Percentiles rank a stretch among this genome's conserved stretches.
Conservation (phyloP, 2,329 filamentous ascomycete species). For the Aureobasidium sp. region DNA sequence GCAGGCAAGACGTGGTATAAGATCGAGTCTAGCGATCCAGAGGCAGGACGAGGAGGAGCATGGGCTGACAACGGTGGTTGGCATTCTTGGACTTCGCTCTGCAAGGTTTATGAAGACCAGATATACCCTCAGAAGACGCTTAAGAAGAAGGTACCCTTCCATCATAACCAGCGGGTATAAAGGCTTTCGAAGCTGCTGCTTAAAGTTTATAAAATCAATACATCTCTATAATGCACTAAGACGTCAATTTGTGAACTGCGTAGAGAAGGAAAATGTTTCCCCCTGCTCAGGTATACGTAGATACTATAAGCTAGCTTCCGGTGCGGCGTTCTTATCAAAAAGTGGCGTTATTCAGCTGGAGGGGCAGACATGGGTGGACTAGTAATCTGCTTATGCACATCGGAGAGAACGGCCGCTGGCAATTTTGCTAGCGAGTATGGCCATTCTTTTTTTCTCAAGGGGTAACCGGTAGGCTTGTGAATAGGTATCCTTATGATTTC, state of each 20-base stretch:
- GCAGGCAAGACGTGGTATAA: constrained; percentile 22
- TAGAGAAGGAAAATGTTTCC: neutral
- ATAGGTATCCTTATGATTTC: neutral
- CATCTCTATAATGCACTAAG: neutral
- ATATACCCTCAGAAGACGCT: constrained; percentile 16
- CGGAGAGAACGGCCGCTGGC: neutral
- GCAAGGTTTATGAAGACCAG: constrained; percentile 18
- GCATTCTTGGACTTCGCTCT: constrained; percentile 23
- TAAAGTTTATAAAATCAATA: neutral
- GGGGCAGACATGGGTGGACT: neutral
- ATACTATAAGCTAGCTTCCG: neutral
- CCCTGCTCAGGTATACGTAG: neutral
- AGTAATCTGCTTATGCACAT: neutral
- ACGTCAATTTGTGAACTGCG: neutral
- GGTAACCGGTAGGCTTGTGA: neutral
- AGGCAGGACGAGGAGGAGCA: constrained; percentile 21
- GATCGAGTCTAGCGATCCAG: constrained; percentile 16
- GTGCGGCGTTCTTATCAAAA: neutral
- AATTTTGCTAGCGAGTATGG: neutral
- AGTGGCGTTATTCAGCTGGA: neutral
- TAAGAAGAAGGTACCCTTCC: neutral
- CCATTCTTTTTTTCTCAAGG: neutral
- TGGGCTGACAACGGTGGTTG: constrained; percentile 24
- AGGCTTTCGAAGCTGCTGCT: neutral
- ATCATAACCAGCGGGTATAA: neutral